phyloP scores from a whole-genome alignment of 805 yeast genomes.

The Monosporozyma unispora region DNA sequence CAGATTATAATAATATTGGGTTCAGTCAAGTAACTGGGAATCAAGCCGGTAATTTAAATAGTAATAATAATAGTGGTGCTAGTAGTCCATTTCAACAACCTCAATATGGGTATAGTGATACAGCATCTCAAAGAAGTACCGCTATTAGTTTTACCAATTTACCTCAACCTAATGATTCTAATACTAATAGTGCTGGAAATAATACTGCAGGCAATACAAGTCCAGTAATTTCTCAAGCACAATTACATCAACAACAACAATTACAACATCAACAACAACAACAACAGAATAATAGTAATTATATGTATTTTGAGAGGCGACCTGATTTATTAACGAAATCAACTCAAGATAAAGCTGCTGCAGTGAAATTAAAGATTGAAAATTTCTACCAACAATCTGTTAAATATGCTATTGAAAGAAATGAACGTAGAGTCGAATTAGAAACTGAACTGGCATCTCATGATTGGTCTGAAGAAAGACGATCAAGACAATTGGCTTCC shows the following conservation, averaged over 20 bases:
- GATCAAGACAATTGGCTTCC: constrained; percentile 68
- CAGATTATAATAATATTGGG: constrained; percentile 15
- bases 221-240: constrained; percentile 7
- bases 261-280: constrained; percentile 8
- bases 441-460: constrained; percentile 63
- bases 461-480: constrained; percentile 76
- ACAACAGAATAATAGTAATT: constrained; percentile 30
- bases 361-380: constrained; percentile 72
- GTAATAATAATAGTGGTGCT: constrained; percentile 11
- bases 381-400: constrained; percentile 81
- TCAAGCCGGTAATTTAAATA: neutral
- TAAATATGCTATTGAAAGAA: constrained; percentile 88
- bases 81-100: constrained; percentile 24
- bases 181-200: constrained; percentile 9
- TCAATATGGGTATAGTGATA: constrained; percentile 13
- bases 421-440: constrained; percentile 79
- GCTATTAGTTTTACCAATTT: constrained; percentile 16
- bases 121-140: constrained; percentile 17
- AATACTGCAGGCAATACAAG: neutral
- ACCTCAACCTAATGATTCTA: constrained; percentile 7
- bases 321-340: constrained; percentile 68
- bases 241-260: constrained; percentile 15
- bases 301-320: constrained; percentile 70
- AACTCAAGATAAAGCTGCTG: constrained; percentile 77
- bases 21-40: neutral